Evolutionary conservation across 108 stramenopile genomes (phyloP).

Genomic region (Pseudonitzschia delicatissima): DNA sequence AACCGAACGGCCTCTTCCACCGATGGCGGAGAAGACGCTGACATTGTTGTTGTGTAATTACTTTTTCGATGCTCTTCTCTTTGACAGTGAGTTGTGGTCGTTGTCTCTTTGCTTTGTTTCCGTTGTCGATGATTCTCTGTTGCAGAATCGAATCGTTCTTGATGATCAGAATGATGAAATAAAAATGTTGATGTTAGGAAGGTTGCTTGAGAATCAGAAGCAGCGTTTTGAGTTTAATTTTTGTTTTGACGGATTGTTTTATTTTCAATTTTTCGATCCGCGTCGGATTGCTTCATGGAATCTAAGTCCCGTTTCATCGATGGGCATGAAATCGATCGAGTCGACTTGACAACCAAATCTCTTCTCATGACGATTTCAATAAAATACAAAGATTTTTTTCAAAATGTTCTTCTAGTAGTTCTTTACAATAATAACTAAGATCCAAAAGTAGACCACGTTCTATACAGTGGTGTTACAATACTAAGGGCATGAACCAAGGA

Average conservation of each 20-base stretch:
- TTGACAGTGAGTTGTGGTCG: background rate
- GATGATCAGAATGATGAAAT: background rate
- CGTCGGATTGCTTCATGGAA: background rate
- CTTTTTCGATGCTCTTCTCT: background rate
- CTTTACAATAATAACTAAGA: no score
- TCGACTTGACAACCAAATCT: no score
- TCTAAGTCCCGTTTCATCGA: no score
- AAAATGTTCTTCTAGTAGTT: no score
- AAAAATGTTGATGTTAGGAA: background rate
- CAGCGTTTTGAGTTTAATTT: background rate
- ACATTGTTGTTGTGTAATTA: background rate
- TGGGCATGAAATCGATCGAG: no score
- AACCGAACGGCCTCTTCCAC: conserved; percentile 38
- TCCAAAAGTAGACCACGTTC: no score
- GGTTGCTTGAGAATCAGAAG: no score
- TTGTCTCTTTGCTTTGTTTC: background rate
- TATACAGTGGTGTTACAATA: no score
- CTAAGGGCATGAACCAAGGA: no score
- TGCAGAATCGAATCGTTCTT: background rate
- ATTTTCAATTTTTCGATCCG: background rate
- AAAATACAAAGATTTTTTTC: no score
- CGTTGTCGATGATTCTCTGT: background rate
- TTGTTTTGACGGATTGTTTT: background rate
- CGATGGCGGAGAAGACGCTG: background rate
- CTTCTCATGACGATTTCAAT: no score